Conservation (phyloP, 2,329 filamentous ascomycete species). For the Colletotrichum nymphaeae region DNA sequence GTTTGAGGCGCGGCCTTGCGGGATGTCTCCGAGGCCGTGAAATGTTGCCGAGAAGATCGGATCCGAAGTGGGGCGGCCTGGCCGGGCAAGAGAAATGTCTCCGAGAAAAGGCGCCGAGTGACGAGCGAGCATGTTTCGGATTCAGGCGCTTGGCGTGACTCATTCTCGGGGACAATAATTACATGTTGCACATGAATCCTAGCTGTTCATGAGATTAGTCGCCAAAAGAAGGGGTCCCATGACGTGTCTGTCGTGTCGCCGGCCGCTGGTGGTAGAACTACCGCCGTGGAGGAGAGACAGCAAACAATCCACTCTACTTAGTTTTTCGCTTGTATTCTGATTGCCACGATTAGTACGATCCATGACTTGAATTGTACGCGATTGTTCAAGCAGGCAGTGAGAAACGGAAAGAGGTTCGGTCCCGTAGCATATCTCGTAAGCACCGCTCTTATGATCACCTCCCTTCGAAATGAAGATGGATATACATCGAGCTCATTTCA, state of each 20-base stretch:
- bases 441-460: too few species aligned
- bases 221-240: too few species aligned
- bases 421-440: too few species aligned
- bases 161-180: rapidly evolving
- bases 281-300: background rate
- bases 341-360: too few species aligned
- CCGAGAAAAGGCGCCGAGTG: slow-evolving; percentile 5
- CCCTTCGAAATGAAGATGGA: too few species aligned
- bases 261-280: background rate
- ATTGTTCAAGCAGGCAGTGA: background rate
- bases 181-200: too few species aligned
- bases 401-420: background rate
- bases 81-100: slow-evolving; percentile 12
- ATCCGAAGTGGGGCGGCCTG: slow-evolving; percentile 9
- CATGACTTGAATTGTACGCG: background rate
- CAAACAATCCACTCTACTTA: background rate
- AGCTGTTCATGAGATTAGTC: too few species aligned
- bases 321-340: background rate
- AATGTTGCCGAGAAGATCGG: slow-evolving; percentile 10
- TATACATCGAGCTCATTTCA: too few species aligned
- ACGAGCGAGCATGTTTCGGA: background rate
- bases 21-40: background rate
- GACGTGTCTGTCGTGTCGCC: too few species aligned
- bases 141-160: background rate
- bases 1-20: background rate